These are phyloP conservation scores for Ogataea naganishii DNA, from an alignment of 805 yeast genomes.

Conservation along the genomic window DNA sequence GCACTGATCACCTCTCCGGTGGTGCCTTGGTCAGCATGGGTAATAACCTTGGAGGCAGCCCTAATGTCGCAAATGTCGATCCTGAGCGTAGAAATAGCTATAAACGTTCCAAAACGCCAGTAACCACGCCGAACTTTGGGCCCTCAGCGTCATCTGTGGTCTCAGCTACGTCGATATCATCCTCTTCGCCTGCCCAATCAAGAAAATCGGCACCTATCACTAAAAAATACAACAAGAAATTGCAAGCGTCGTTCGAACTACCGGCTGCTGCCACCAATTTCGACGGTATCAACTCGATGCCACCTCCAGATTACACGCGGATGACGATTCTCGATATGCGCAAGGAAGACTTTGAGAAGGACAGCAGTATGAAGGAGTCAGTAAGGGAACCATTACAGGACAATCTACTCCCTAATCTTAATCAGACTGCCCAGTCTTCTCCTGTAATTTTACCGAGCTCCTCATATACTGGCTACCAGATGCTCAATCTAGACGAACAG, in stretches of 20 bases:
- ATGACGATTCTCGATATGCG: too few species aligned
- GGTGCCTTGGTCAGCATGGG: too few species aligned
- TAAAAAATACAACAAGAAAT: constrained; percentile 4
- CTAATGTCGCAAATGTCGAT: too few species aligned
- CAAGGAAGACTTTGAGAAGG: too few species aligned
- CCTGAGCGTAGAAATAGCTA: constrained; percentile 15
- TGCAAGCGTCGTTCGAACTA: too few species aligned
- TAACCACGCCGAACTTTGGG: constrained; percentile 28
- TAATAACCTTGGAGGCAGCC: too few species aligned
- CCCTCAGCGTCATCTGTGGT: constrained; percentile 23
- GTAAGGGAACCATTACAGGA: constrained; percentile 14
- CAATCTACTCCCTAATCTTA: constrained; percentile 22
- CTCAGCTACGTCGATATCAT: constrained; percentile 24
- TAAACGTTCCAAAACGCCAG: constrained; percentile 30
- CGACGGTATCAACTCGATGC: too few species aligned
- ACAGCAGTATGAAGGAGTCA: too few species aligned
- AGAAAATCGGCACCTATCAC: constrained; percentile 3
- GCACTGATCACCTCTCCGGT: too few species aligned
- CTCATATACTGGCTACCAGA: constrained; percentile 7
- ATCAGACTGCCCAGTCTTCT: constrained; percentile 24
- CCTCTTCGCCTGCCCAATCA: constrained; percentile 9
- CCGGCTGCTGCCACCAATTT: too few species aligned
- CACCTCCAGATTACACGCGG: too few species aligned
- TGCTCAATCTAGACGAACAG: constrained; percentile 5
- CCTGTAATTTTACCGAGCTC: constrained; percentile 30